Conservation (phyloP, 2,329 filamentous ascomycete species). For the Chrysoporthe austroafricana region DNA sequence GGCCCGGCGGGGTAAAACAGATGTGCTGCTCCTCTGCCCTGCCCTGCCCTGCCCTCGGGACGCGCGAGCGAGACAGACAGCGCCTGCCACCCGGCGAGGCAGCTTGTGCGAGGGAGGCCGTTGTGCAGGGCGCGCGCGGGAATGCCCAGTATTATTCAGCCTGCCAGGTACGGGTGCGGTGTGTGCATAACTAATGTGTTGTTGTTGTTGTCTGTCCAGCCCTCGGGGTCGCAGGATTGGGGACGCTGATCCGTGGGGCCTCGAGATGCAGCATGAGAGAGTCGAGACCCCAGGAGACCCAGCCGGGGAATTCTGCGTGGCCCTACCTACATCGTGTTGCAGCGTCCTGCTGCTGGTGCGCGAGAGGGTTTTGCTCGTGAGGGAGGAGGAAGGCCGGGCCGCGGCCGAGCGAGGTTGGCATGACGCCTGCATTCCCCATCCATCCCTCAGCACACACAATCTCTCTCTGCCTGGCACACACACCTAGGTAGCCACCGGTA, state of each 20-base stretch:
- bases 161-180: neutral
- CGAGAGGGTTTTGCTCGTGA: neutral
- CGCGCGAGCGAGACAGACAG: no score
- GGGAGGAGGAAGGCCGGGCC: neutral
- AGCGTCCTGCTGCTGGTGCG: neutral
- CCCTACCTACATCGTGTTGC: neutral
- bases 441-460: neutral
- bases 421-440: neutral
- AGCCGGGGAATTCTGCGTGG: conserved; percentile 1
- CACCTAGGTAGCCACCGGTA: no score
- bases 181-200: neutral
- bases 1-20: neutral
- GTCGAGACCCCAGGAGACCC: neutral
- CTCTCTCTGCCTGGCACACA: no score
- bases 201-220: neutral
- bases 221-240: neutral
- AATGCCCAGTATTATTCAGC: neutral
- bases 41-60: no score
- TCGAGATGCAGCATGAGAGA: neutral
- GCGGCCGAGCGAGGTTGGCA: neutral
- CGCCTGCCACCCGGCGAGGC: no score
- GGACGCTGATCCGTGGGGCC: neutral
- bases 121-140: no score
- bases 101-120: no score
- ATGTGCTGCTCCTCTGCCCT: neutral